phyloP scores from a whole-genome alignment of 176 grass and related monocot species.

The Microstegium vimineum region DNA sequence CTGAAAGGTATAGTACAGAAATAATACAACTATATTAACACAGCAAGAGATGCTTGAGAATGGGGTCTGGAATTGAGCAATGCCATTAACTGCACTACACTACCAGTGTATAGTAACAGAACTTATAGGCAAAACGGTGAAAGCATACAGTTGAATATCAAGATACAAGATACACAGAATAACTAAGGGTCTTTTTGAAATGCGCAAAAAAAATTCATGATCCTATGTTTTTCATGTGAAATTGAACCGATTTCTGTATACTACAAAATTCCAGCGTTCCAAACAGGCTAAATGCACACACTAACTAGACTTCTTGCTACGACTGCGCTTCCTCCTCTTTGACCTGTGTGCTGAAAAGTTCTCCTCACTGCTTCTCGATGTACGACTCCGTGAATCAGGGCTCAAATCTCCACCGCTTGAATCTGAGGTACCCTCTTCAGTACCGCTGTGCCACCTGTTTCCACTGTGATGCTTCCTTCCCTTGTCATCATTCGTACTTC shows the following conservation, averaged over 20 bases:
- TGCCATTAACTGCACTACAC: not conserved
- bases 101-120: not conserved
- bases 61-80: not conserved
- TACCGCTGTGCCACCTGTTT: conserved; percentile 13
- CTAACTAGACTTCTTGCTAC: not conserved
- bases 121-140: not conserved
- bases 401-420: conserved; percentile 17
- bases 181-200: too few species aligned
- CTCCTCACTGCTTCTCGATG: conserved; percentile 32
- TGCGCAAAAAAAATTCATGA: too few species aligned
- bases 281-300: too few species aligned
- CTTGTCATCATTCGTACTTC: conserved; percentile 24
- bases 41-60: too few species aligned
- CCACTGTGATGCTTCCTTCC: conserved; percentile 31
- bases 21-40: not conserved
- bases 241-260: too few species aligned
- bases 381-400: conserved; percentile 1
- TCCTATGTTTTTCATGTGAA: conserved; percentile 80
- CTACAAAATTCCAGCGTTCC: too few species aligned
- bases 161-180: too few species aligned
- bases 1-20: not conserved
- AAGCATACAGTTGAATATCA: not conserved
- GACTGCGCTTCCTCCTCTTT: conserved; percentile 14
- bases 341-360: conserved; percentile 8
- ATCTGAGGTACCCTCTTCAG: conserved; percentile 11